Conservation (phyloP, 352 stramenopile species). For the Phytophthora sp. region DNA sequence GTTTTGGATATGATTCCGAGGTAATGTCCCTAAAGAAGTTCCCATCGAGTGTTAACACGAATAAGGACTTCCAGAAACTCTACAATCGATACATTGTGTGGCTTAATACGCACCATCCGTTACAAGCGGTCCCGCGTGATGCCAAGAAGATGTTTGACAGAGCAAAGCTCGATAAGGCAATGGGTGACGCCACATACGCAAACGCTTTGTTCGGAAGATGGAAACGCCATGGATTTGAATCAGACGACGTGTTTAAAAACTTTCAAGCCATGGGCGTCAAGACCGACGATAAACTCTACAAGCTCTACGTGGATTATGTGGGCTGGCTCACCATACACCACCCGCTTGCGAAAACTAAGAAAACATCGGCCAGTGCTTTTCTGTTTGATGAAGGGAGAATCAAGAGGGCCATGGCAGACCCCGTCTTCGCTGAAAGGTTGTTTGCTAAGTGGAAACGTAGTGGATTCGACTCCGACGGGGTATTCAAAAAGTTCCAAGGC, state of each 20-base stretch:
- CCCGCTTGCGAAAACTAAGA: background rate
- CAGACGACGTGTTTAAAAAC: background rate
- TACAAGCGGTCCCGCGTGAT: background rate
- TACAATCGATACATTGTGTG: background rate
- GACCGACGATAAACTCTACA: background rate
- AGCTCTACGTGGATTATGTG: background rate
- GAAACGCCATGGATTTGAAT: background rate
- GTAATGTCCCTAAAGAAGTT: background rate
- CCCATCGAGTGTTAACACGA: background rate
- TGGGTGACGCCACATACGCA: background rate
- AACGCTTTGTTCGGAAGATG: background rate
- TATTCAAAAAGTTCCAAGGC: background rate
- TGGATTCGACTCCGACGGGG: background rate
- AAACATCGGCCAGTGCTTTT: too few relatives aligned
- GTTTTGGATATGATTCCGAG: background rate
- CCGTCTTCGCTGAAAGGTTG: background rate
- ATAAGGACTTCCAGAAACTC: background rate
- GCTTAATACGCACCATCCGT: background rate
- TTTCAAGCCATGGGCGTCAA: background rate
- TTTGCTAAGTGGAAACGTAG: background rate
- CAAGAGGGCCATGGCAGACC: background rate
- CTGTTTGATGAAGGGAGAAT: background rate
- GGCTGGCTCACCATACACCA: background rate
- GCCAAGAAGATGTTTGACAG: background rate
- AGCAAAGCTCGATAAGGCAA: background rate